phyloP scores from a whole-genome alignment of 2,329 filamentous ascomycete species.

The Knoxdaviesia proteae region DNA sequence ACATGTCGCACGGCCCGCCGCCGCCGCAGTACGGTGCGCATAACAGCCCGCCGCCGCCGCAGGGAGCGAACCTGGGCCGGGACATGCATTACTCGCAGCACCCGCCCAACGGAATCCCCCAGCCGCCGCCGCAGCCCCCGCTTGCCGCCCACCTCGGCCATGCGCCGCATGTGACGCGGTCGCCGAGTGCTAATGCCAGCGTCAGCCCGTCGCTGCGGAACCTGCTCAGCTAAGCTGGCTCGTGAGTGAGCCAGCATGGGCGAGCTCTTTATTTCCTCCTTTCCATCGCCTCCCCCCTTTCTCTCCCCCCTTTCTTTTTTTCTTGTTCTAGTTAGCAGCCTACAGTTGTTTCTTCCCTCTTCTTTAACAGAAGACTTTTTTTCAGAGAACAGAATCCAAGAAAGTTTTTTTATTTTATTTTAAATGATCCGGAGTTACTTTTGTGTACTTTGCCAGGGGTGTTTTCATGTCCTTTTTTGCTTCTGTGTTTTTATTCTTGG shows the following conservation, averaged over 20 bases:
- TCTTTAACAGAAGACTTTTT: background rate
- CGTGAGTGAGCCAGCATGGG: background rate
- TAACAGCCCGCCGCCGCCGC: no score
- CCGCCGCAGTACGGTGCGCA: no score
- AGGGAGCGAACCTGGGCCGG: no score
- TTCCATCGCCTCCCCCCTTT: background rate
- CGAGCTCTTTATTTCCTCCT: background rate
- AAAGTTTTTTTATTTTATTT: background rate
- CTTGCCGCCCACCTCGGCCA: background rate
- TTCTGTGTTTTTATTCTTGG: background rate
- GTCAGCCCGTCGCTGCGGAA: slow-evolving; percentile 60
- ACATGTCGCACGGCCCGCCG: no score
- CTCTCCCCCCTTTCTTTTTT: background rate
- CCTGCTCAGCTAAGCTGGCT: slow-evolving; percentile 34
- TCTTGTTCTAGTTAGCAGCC: background rate
- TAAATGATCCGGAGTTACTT: background rate
- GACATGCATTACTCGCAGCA: no score
- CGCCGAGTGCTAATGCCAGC: slow-evolving; percentile 37
- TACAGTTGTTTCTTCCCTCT: background rate
- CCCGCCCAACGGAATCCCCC: background rate
- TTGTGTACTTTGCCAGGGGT: background rate
- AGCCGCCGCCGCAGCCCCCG: background rate
- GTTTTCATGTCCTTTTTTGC: background rate
- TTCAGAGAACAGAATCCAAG: background rate
- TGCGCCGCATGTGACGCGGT: slow-evolving; percentile 17